A percentile compares a stretch with the other conserved stretches of the same genome.
phyloP scores from a whole-genome alignment of 225 moss, liverwort and hornwort species.

The Antitrichia curtipendula region DNA sequence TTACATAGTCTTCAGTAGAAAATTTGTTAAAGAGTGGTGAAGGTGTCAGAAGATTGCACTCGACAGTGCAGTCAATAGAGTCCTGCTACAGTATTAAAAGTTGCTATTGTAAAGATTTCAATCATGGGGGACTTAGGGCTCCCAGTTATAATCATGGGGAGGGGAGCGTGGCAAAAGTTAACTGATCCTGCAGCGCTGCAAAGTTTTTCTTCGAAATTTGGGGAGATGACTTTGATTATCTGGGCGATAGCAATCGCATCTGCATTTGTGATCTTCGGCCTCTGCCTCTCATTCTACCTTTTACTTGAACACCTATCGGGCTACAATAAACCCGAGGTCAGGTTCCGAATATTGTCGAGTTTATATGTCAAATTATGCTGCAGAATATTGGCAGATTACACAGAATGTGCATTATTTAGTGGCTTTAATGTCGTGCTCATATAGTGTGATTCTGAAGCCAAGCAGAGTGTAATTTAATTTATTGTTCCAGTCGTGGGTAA shows the following conservation, averaged over 20 bases:
- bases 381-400: neutral
- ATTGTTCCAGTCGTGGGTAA: neutral
- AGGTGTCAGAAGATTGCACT: neutral
- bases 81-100: neutral
- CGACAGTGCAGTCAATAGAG: neutral
- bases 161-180: conserved; percentile 22
- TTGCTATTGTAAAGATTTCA: neutral
- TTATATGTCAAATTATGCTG: neutral
- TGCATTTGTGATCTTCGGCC: conserved; percentile 26
- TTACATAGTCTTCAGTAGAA: neutral
- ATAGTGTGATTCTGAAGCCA: neutral
- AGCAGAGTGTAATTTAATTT: neutral
- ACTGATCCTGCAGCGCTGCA: conserved; percentile 7
- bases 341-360: neutral
- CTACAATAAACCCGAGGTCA: conserved; percentile 29
- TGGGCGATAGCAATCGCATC: conserved; percentile 41
- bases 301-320: conserved; percentile 33
- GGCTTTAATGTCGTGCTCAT: neutral
- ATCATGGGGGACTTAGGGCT: conserved; percentile 6
- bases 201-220: neutral
- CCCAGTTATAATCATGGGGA: conserved; percentile 15
- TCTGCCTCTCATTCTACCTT: conserved; percentile 33
- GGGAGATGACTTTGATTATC: neutral
- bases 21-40: neutral
- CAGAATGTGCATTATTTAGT: neutral